A percentile compares a stretch with the other conserved stretches of the same genome.
These are phyloP conservation scores for Tulasnella sp. DNA, from an alignment of 768 basidiomycete species.

Conservation along the genomic window DNA sequence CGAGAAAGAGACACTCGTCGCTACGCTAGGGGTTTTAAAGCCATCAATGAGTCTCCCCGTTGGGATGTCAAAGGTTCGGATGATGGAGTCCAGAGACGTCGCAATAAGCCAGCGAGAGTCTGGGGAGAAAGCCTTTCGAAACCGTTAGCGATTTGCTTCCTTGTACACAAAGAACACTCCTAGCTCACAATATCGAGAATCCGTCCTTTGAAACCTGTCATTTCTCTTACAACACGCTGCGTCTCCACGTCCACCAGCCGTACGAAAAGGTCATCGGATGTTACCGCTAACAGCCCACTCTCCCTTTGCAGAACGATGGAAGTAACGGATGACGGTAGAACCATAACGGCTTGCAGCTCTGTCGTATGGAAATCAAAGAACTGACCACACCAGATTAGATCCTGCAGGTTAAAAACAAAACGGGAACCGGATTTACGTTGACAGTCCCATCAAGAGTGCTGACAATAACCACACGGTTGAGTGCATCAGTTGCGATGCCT, in stretches of 20 bases:
- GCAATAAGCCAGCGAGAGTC: constrained; percentile 93
- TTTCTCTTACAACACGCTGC: constrained; percentile 79
- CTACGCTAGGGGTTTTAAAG: constrained; percentile 83
- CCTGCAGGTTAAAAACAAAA: background rate
- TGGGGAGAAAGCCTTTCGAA: constrained; percentile 81
- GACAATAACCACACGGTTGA: constrained; percentile 81
- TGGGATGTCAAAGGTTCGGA: constrained; percentile 95
- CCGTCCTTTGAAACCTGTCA: constrained; percentile 81
- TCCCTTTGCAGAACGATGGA: constrained; percentile 80
- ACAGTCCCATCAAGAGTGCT: constrained; percentile 87
- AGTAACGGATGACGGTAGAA: constrained; percentile 67
- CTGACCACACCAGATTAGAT: constrained; percentile 48
- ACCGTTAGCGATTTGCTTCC: constrained; percentile 15
- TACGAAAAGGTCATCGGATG: constrained; percentile 85
- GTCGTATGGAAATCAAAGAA: constrained; percentile 97
- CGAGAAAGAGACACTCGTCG: constrained; percentile 89
- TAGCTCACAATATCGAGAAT: constrained; percentile 81
- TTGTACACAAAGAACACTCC: constrained; percentile 20
- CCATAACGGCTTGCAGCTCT: constrained; percentile 66
- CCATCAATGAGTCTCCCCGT: constrained; percentile 91
- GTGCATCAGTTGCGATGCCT: constrained; percentile 80
- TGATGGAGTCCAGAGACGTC: constrained; percentile 85
- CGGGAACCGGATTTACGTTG: constrained; percentile 56
- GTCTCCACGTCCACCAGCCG: constrained; percentile 94
- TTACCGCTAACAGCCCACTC: constrained; percentile 77